Percentiles rank a stretch among this genome's conserved stretches.
Evolutionary conservation across 805 yeast species (phyloP).

Genomic region (Ogataea degrootiae): DNA sequence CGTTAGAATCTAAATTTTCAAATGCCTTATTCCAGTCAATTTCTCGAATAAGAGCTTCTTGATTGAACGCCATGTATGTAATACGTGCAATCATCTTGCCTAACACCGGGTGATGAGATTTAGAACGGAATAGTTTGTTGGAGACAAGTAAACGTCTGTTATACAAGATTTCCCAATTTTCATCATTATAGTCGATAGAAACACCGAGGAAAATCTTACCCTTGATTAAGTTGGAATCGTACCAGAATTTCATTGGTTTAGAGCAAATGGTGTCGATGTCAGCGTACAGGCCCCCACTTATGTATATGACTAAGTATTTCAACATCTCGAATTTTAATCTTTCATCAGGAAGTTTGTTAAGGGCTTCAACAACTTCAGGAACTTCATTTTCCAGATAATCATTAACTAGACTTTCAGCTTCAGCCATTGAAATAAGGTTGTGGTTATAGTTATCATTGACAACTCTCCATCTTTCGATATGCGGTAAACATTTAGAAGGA

Average conservation of each 20-base stretch:
- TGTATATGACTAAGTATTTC: conserved; percentile 46
- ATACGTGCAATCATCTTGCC: conserved; percentile 23
- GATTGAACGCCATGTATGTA: conserved; percentile 15
- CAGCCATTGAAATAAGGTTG: conserved; percentile 15
- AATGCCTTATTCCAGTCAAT: conserved; percentile 27
- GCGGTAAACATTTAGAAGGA: conserved; percentile 12
- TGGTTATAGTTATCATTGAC: conserved; percentile 20
- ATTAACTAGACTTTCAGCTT: conserved; percentile 11
- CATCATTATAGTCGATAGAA: conserved; percentile 20
- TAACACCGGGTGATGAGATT: conserved; percentile 23
- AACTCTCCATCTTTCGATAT: conserved; percentile 19
- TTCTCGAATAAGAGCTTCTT: conserved; percentile 6
- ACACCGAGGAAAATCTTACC: conserved; percentile 17
- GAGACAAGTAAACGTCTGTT: conserved; percentile 20
- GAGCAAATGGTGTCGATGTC: conserved; percentile 56
- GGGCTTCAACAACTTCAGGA: conserved; percentile 46
- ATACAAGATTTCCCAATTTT: conserved; percentile 21
- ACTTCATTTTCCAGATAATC: conserved; percentile 21
- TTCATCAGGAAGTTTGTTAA: conserved; percentile 42
- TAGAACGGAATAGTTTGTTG: conserved; percentile 19
- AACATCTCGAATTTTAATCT: conserved; percentile 49
- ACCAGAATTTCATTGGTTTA: conserved; percentile 37
- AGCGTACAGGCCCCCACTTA: conserved; percentile 58
- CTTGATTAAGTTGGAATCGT: conserved; percentile 12
- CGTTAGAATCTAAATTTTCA: conserved; percentile 26